Percentiles rank a stretch among this genome's conserved stretches.
Evolutionary conservation across 805 yeast genomes (phyloP).

Genomic region (Maudiozyma turicensis): DNA sequence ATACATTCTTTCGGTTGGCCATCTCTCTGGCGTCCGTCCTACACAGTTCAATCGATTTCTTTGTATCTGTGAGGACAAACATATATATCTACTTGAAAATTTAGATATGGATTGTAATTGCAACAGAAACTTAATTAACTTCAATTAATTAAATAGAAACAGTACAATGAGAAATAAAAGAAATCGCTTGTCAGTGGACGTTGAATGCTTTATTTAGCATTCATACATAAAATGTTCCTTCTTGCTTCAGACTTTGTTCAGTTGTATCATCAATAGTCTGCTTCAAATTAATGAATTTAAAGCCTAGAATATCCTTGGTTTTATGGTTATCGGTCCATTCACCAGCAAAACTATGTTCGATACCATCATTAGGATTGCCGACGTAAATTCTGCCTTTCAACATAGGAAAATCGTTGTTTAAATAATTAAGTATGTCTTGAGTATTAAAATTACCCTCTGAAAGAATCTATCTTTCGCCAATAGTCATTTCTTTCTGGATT

Average conservation of each 20-base stretch:
- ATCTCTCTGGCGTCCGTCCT: too few species aligned
- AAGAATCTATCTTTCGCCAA: slow-evolving; percentile 29
- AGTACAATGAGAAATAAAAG: too few species aligned
- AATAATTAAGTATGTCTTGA: slow-evolving; percentile 22
- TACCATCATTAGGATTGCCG: slow-evolving; percentile 28
- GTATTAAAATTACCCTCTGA: slow-evolving; percentile 18
- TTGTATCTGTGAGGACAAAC: too few species aligned
- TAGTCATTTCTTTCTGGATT: slow-evolving; percentile 30
- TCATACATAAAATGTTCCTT: slow-evolving; percentile 7
- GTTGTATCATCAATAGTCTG: slow-evolving; percentile 19
- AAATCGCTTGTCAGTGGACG: too few species aligned
- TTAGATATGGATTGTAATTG: too few species aligned
- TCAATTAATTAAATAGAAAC: too few species aligned
- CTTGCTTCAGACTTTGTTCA: slow-evolving; percentile 16
- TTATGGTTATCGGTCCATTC: slow-evolving; percentile 10
- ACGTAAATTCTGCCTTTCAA: slow-evolving; percentile 37
- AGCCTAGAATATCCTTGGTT: slow-evolving; percentile 18
- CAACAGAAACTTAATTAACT: too few species aligned
- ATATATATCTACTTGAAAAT: too few species aligned
- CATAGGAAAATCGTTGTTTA: slow-evolving; percentile 34
- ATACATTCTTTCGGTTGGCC: too few species aligned
- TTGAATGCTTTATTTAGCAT: too few species aligned
- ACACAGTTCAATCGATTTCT: too few species aligned
- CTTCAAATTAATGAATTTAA: slow-evolving; percentile 14
- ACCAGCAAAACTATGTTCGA: slow-evolving; percentile 2